phyloP scores from a whole-genome alignment of 768 basidiomycete genomes.

The Podaxis mareebaensis region DNA sequence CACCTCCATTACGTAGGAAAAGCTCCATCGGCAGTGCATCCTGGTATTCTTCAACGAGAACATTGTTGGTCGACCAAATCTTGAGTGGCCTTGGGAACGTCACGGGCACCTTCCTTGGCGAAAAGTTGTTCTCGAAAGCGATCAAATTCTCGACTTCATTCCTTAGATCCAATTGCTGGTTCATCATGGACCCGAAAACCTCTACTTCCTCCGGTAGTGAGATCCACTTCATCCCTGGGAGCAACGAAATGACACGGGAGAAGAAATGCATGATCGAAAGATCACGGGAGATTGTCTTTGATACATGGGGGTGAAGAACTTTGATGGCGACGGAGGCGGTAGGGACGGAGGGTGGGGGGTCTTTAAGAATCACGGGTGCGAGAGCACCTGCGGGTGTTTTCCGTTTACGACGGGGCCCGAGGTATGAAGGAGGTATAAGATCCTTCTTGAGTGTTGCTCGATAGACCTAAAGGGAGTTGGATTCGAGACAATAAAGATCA shows the following conservation, averaged over 20 bases:
- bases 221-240: slow-evolving; percentile 96
- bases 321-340: slow-evolving; percentile 93
- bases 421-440: slow-evolving; percentile 83
- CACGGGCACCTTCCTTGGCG: slow-evolving; percentile 74
- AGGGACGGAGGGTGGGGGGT: slow-evolving; percentile 73
- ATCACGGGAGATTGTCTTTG: slow-evolving; percentile 83
- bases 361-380: slow-evolving; percentile 56
- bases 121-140: slow-evolving; percentile 86
- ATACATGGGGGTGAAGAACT: slow-evolving; percentile 86
- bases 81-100: slow-evolving; percentile 89
- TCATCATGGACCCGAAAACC: slow-evolving; percentile 97
- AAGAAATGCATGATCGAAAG: slow-evolving; percentile 96
- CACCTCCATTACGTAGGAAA: slow-evolving; percentile 89
- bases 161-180: slow-evolving; percentile 87
- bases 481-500: slow-evolving; percentile 1
- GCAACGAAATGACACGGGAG: slow-evolving; percentile 68
- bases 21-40: slow-evolving; percentile 87
- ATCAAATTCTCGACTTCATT: slow-evolving; percentile 88
- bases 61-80: slow-evolving; percentile 75
- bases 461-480: slow-evolving; percentile 63
- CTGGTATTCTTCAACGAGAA: slow-evolving; percentile 92
- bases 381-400: slow-evolving; percentile 48
- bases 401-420: slow-evolving; percentile 66
- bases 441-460: slow-evolving; percentile 82
- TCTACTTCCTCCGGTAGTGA: slow-evolving; percentile 93